A percentile compares a stretch with the other conserved stretches of the same genome.
phyloP scores from a whole-genome alignment of 345 rosid genomes.

The Populus davidiana region DNA sequence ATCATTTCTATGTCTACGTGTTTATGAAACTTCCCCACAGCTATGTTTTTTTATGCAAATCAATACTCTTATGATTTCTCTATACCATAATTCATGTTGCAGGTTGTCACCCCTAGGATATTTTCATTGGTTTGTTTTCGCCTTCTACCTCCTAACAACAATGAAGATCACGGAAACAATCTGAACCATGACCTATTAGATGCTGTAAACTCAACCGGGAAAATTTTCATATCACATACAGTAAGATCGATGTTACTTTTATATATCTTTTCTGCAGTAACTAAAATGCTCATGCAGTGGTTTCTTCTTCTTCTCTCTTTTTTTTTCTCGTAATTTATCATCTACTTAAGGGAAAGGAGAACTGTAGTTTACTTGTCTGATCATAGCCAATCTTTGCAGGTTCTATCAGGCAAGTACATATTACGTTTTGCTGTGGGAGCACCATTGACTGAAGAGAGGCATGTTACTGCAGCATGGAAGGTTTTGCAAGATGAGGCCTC shows the following conservation, averaged over 20 bases:
- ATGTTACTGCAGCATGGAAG: constrained; percentile 75
- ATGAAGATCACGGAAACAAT: constrained; percentile 44
- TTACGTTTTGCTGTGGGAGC: constrained; percentile 83
- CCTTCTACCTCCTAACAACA: constrained; percentile 34
- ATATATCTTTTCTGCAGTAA: not conserved
- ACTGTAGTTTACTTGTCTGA: not conserved
- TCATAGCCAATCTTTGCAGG: constrained; percentile 33
- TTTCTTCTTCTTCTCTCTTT: not conserved
- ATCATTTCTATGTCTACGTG: not conserved
- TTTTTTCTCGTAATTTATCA: not conserved
- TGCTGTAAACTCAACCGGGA: constrained; percentile 75
- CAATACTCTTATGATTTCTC: not conserved
- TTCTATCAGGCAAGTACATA: constrained; percentile 55
- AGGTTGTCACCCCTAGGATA: constrained; percentile 71
- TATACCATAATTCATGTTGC: constrained; percentile 13
- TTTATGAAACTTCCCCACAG: not conserved
- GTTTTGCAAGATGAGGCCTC: constrained; percentile 61
- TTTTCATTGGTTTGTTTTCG: constrained; percentile 83
- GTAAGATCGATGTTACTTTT: constrained; percentile 35
- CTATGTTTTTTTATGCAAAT: not conserved
- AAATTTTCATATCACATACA: constrained; percentile 74
- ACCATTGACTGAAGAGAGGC: constrained; percentile 83
- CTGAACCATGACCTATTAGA: constrained; percentile 62
- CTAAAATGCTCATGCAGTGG: not conserved
- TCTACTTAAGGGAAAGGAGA: not conserved